Percentiles rank a stretch among this genome's conserved stretches.
These are phyloP conservation scores for Mortierella sp. DNA, from an alignment of 371 early-diverging fungal species.

Conservation along the genomic window DNA sequence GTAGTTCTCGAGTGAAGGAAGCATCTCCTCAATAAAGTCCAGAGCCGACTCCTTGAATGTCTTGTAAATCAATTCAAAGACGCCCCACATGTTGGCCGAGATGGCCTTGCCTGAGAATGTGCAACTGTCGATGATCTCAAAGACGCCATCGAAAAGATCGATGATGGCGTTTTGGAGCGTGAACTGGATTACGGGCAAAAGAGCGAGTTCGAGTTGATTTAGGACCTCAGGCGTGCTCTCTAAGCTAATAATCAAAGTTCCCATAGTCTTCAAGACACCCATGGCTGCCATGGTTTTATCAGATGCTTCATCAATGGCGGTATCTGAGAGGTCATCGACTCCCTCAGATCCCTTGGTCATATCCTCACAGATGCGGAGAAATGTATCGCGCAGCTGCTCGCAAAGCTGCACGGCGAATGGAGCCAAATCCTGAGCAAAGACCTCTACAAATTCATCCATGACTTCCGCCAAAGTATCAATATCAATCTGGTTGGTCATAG, in stretches of 20 bases:
- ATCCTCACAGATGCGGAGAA: conserved; percentile 85
- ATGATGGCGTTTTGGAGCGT: conserved; percentile 75
- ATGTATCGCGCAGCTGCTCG: conserved; percentile 86
- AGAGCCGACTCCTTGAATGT: conserved; percentile 82
- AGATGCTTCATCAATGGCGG: conserved; percentile 65
- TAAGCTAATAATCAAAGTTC: conserved; percentile 81
- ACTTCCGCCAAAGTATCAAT: conserved; percentile 87
- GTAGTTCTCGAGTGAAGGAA: conserved; percentile 89
- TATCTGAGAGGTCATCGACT: conserved; percentile 53
- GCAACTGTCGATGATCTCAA: conserved; percentile 91
- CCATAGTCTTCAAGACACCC: conserved; percentile 93
- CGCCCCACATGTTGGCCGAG: conserved; percentile 87
- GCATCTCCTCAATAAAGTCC: conserved; percentile 88
- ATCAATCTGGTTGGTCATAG: conserved; percentile 91
- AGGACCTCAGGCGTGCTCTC: conserved; percentile 78
- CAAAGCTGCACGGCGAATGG: conserved; percentile 93
- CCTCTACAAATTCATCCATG: conserved; percentile 91
- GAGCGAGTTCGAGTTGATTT: conserved; percentile 77
- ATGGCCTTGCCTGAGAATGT: conserved; percentile 85
- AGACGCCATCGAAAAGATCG: conserved; percentile 89
- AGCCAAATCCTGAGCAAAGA: conserved; percentile 87
- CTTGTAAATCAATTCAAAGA: conserved; percentile 82
- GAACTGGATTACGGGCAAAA: conserved; percentile 80
- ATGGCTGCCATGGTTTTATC: conserved; percentile 94
- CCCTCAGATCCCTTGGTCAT: conserved; percentile 53